Evolutionary conservation across 108 stramenopile genomes (phyloP), one percentile per base, ranked within the genome.

Genomic region (Bacterosira constricta): DNA sequence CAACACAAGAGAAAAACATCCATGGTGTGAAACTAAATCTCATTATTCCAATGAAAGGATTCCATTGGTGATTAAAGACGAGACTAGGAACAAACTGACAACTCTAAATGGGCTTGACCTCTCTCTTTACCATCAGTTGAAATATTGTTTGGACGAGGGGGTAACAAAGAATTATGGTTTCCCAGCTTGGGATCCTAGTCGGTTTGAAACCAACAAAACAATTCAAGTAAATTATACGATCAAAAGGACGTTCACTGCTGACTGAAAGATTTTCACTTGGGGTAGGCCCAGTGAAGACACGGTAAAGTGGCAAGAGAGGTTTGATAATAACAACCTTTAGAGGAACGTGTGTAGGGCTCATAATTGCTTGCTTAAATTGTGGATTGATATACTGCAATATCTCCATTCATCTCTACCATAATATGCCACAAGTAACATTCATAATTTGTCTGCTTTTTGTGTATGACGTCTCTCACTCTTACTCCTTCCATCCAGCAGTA

Each of bases 21-120:
- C 55, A 15, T 56, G 55, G 55, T 56, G 55, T 32, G 55, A 56
- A 32, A 11, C 36, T 9, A 32, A 56, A 32, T 56, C 55, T 6
- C 55, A 56, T 34, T 3, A 34, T 34, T 20, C 55, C 3, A 56
- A 56, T 32, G n/a, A 56, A 15, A 32, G 32, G 55, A 32, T 32
- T 20, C 55, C 55, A 21, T 32, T 56, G 3, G 35, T 11, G n/a
- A 20, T 56, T 20, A 32, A 56, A 34, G 20, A 27, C 20, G 55
- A 35, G n/a, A 34, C 29, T 15, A 11, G 32, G 55, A 7, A 37
- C 3, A 56, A 56, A 15, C n/a, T 56, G 29, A 56, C 55, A 18
- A 6, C 0, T 20, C 34, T 18, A 20, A 56, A 56, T 18, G 3
- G 35, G 55, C 34, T 38, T 18, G 55, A 56, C 55, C n/a, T 15